Evolutionary conservation across 805 yeast species (phyloP), one percentile per base, ranked within the genome.

Genomic region (Saturnispora sekii): DNA sequence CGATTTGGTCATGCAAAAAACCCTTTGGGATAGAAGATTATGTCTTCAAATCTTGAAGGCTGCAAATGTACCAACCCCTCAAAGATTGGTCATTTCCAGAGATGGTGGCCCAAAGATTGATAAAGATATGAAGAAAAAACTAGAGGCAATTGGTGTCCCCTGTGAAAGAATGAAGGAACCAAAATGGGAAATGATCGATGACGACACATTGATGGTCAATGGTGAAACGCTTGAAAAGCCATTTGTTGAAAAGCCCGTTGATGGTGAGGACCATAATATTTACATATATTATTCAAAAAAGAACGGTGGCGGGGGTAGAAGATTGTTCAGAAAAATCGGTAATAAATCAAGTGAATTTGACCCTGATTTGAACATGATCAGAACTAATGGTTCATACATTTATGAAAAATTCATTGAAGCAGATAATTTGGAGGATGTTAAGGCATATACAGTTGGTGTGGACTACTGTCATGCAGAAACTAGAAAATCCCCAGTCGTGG

Each of bases 401-500:
- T 93, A 93, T 63, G 98, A 93, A 64, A 73, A 84, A 63, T 93
- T 93, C 56, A 88, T 93, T 90, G 97, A 93, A 60, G 90, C 98
- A 2, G 97, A 93, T 62, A 93, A 93, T 60, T 89, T 88, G 58
- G 98, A 93, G 66, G 99, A 93, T 63, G 99, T 93, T 50, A 93
- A 93, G 65, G 97, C 97, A 0, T 93, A 93, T 62, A 93, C 99
- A 1, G 97, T 93, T 4, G 97, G 98, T 1, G 78, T 82, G 3
- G 68, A 68, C 15, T 93, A 76, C 58, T 93, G 98, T 61, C 99
- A 93, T 63, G 99, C 98, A 0, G 99, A 93, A 60, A 93, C 99
- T 1, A 75, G 99, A 58, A 93, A 93, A 62, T 87, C 96, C 0
- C 99, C 99, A 1, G 98, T 93, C 3, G 98, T 93, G n/a, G 99